Base-by-base conservation (phyloP, 148 eudicot genomes). In the Rhododendron simsii region DNA sequence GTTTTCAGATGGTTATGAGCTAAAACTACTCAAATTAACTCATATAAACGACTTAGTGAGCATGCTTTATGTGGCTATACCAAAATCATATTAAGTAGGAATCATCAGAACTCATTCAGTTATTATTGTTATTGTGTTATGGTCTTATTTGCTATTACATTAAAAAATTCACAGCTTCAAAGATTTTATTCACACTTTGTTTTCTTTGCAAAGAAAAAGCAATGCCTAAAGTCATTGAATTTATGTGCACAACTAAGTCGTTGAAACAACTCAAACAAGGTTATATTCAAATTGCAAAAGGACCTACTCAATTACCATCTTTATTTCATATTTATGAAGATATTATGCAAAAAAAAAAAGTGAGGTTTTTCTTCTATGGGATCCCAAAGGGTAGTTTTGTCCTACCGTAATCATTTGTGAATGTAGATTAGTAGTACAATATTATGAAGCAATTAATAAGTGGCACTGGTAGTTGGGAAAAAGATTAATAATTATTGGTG, bases 351-450 rank as follows among this genome's bases (percentile, higher is more conserved):
- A 77, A 18, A 5, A 18, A 5, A 2, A 41, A 41, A 41, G 45
- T 18, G 13, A n/a, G 0, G 76, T 20, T 44, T 20, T 44, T 3
- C 15, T 77, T 41, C 28, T 0, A 10, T 9, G 80, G 26, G 28
- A 3, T n/a, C 20, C 18, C 48, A 47, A 67, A 47, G 81, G 81
- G 81, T 78, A 47, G 33, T 78, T 78, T 78, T 78, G 81, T 78
- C 55, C 30, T n/a, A 47, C 16, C 37, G 13, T 11, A 37, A 13
- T 2, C 26, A 45, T 78, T 47, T 78, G 37, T 4, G 11, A 71
- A 26, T 11, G 55, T n/a, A 41, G 50, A 78, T 4, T 13, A 71
- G 65, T 67, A 47, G 50, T 15, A 4, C 7, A 35, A 39, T 39
- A 75, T 23, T 21, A 15, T 4, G 5, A 12, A 33, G 37, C 39